Percentiles rank a stretch among this genome's conserved stretches.
phyloP scores from a whole-genome alignment of 2,329 filamentous ascomycete genomes.

The Tolypocladium amazonense region DNA sequence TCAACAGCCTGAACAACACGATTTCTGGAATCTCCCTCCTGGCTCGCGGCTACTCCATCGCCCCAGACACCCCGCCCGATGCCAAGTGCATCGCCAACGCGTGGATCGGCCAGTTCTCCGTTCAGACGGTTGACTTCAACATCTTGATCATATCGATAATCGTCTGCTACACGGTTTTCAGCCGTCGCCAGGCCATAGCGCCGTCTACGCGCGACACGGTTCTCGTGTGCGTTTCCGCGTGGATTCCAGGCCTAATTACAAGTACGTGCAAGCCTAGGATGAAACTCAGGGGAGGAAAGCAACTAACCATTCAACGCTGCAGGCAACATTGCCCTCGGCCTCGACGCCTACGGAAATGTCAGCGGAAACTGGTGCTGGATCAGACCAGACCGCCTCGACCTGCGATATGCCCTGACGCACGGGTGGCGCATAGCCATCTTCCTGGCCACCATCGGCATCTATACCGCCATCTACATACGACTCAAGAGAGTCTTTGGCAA shows the following conservation, averaged over 20 bases:
- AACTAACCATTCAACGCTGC: background rate
- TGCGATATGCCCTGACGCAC: constrained; percentile 30
- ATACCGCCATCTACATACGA: constrained; percentile 24
- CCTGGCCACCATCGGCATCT: constrained; percentile 24
- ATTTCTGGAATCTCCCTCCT: constrained; percentile 27
- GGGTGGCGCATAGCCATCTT: constrained; percentile 32
- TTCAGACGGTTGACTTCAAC: constrained; percentile 30
- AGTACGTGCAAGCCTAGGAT: constrained; percentile 7
- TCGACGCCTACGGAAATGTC: constrained; percentile 17
- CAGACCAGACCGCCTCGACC: constrained; percentile 14
- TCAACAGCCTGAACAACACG: constrained; percentile 31
- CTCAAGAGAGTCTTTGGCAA: constrained; percentile 6
- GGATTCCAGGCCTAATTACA: constrained; percentile 28
- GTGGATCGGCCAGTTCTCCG: constrained; percentile 32
- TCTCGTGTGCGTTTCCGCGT: constrained; percentile 24
- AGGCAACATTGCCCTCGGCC: constrained; percentile 3
- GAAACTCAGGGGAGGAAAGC: background rate
- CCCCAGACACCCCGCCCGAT: constrained; percentile 10
- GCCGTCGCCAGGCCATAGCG: constrained; percentile 20
- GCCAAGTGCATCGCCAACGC: constrained; percentile 28
- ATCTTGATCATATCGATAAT: constrained; percentile 33
- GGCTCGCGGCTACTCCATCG: constrained; percentile 11
- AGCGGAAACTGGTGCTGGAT: constrained; percentile 37
- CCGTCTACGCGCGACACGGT: constrained; percentile 16
- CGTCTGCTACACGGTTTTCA: constrained; percentile 27